Base-by-base conservation (phyloP, 257 asterid species). In the Nicotiana undulata region DNA sequence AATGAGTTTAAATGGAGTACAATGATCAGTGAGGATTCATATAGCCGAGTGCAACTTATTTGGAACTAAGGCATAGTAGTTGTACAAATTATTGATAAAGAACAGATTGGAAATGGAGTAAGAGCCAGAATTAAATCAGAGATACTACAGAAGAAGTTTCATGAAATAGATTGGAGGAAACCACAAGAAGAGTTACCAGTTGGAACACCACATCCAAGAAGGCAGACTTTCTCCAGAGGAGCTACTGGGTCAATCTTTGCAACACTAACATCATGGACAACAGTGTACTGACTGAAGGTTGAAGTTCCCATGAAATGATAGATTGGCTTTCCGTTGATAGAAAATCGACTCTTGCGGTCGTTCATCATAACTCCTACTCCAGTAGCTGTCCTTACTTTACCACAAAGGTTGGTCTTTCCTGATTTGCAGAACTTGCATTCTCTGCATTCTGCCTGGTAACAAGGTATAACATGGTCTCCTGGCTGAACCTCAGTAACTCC, bases 251-350 rank as follows among this genome's bases (percentile, higher is more conserved):
- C 93, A 84, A 94, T 91, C 90, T 94, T 94, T 63, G 98, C 98
- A 81, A 94, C 97, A 66, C 98, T 94, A 24, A 94, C 98, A 81
- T 94, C 94, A 85, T 94, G 98, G 59, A 94, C 98, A 77, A 94
- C 98, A 24, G 97, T 93, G 83, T 94, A 96, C 86, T 94, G 98
- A 84, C 98, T 96, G 81, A 96, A 96, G 0, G 99, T 96, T 10
- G 99, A 96, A 76, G 99, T 94, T 77, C 99, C 99, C 99, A 96
- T 96, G 89, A 94, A 96, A 88, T 96, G 99, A 81, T 94, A 96
- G 75, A 96, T 81, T 15, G 97, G 91, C 76, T 92, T 96, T 11
- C 98, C 97, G 9, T 94, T 89, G 84, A 96, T 68, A 16, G 98
- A 96, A 80, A 96, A 96, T 9, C 99, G 97, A 88, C 95, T 90